phyloP scores from a whole-genome alignment of 2,329 filamentous ascomycete species.

The Geosmithia putterillii region DNA sequence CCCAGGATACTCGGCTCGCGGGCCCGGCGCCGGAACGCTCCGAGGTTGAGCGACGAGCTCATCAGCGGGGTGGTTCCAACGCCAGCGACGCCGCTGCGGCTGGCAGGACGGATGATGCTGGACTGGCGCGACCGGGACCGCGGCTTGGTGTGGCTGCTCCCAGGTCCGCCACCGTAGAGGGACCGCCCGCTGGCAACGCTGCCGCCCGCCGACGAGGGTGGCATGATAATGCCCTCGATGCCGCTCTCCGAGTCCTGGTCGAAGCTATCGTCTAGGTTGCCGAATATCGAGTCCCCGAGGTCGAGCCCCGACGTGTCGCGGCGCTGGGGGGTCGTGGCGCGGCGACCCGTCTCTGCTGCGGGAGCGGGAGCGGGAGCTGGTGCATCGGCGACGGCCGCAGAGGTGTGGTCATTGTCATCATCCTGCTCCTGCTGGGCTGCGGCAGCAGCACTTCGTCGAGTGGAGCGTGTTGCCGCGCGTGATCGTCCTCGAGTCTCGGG shows the following conservation, averaged over 20 bases:
- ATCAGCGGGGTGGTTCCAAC: slow-evolving; percentile 35
- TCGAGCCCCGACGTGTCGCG: slow-evolving; percentile 35
- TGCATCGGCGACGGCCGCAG: slow-evolving; percentile 5
- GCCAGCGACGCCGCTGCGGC: slow-evolving; percentile 31
- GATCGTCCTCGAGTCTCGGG: slow-evolving; percentile 8
- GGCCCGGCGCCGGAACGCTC: slow-evolving; percentile 41
- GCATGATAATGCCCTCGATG: background rate
- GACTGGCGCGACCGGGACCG: slow-evolving; percentile 32
- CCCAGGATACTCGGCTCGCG: slow-evolving; percentile 52
- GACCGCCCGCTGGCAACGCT: slow-evolving; percentile 20
- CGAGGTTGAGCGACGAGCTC: slow-evolving; percentile 40
- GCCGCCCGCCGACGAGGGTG: slow-evolving; percentile 13
- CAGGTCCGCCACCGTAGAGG: slow-evolving; percentile 17
- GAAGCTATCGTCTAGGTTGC: slow-evolving; percentile 29
- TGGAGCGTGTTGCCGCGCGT: slow-evolving; percentile 4
- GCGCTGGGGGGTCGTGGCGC: slow-evolving; percentile 12
- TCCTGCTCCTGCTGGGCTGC: background rate
- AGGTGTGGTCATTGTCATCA: slow-evolving; percentile 8
- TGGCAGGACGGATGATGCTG: slow-evolving; percentile 42
- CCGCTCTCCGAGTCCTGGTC: slow-evolving; percentile 12
- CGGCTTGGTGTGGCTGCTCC: slow-evolving; percentile 19
- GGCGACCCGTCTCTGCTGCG: slow-evolving; percentile 22
- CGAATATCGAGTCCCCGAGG: slow-evolving; percentile 30
- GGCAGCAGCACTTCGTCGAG: no score
- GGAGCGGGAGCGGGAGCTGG: no score